A percentile compares a stretch with the other conserved stretches of the same genome.
phyloP scores from a whole-genome alignment of 768 basidiomycete genomes.

The Mycena galopus region DNA sequence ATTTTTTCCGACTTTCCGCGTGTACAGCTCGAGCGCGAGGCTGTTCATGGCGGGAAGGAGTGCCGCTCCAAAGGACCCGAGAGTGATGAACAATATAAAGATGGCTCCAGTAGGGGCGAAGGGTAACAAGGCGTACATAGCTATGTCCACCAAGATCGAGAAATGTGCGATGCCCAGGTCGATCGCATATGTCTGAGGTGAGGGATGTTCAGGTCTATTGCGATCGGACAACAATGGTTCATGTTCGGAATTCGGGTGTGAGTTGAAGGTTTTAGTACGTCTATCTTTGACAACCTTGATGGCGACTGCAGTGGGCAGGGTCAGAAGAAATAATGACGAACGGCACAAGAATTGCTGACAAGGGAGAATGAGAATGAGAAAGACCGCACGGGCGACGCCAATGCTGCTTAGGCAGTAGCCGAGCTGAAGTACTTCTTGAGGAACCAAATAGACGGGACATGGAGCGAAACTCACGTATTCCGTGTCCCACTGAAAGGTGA shows the following conservation, averaged over 20 bases:
- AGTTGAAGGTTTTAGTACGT: constrained; percentile 45
- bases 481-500: constrained; percentile 75
- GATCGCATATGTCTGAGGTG: constrained; percentile 52
- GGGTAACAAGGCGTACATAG: constrained; percentile 64
- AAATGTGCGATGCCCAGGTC: constrained; percentile 78
- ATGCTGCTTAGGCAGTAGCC: constrained; percentile 77
- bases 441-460: neutral
- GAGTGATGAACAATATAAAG: constrained; percentile 65
- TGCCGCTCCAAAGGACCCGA: constrained; percentile 72
- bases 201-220: constrained; percentile 21
- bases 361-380: constrained; percentile 71
- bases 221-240: constrained; percentile 35
- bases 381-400: constrained; percentile 65
- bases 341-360: constrained; percentile 53
- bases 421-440: too few species aligned
- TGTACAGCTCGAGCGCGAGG: constrained; percentile 77
- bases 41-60: constrained; percentile 78
- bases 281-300: constrained; percentile 65
- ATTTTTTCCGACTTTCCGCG: constrained; percentile 49
- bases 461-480: neutral
- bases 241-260: constrained; percentile 30
- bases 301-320: constrained; percentile 42
- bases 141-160: constrained; percentile 70
- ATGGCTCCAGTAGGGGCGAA: constrained; percentile 35
- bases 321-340: neutral